Evolutionary conservation across 805 yeast species (phyloP).

Genomic region (Myxozyma melibiosi): DNA sequence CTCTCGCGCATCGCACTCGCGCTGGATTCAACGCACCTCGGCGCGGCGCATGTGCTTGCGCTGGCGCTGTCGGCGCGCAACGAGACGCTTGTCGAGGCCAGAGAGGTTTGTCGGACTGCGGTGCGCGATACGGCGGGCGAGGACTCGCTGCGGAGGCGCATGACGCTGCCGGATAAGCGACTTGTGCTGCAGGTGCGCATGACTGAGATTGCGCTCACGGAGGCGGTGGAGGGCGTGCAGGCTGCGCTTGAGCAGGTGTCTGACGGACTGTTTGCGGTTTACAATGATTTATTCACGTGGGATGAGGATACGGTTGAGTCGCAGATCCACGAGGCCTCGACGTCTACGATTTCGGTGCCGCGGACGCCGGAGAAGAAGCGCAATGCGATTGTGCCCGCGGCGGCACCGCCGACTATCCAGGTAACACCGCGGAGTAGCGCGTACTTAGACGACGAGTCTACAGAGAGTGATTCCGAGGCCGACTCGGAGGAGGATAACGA

Average conservation of each 20-base stretch:
- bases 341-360: constrained; percentile 23
- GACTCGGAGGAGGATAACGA: constrained; percentile 3
- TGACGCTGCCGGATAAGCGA: constrained; percentile 27
- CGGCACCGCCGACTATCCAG: constrained; percentile 20
- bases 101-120: constrained; percentile 13
- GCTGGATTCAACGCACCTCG: constrained; percentile 19
- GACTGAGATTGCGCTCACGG: constrained; percentile 29
- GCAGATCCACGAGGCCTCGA: constrained; percentile 33
- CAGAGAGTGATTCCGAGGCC: neutral
- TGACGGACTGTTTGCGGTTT: constrained; percentile 26
- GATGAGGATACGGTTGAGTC: constrained; percentile 34
- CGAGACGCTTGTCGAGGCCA: constrained; percentile 18
- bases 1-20: constrained; percentile 16
- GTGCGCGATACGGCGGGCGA: constrained; percentile 3
- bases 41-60: constrained; percentile 28
- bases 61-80: constrained; percentile 17
- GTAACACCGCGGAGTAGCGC: constrained; percentile 3
- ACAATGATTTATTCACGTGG: constrained; percentile 32
- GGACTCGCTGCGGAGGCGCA: constrained; percentile 2
- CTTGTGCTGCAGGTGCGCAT: constrained; percentile 24
- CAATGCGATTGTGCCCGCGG: constrained; percentile 21
- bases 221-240: constrained; percentile 26
- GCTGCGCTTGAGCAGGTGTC: constrained; percentile 30
- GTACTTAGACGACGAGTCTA: constrained; percentile 4
- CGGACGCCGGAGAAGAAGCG: constrained; percentile 25